Evolutionary conservation across 768 basidiomycete genomes (phyloP), one percentile per base, ranked within the genome.

Genomic region (Phanerochaete sordida): DNA sequence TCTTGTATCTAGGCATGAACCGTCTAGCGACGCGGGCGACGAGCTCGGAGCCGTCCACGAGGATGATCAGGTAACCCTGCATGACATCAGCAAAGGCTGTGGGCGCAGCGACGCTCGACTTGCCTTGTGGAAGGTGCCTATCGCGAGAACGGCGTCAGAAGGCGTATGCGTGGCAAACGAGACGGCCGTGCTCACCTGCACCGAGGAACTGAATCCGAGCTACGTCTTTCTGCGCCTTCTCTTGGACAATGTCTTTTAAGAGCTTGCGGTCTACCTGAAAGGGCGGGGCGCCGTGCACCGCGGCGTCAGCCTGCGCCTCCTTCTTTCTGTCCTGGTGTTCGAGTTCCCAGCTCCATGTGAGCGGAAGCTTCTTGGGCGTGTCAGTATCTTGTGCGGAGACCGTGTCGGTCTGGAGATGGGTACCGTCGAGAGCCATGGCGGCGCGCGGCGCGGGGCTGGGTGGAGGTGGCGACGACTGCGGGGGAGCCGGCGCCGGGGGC

Each of bases 91-190:
- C 28, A 30, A 45, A 33, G 23, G 23, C n/a, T n/a, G 37, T 54
- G 31, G 19, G 47, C 12, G 30, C 28, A 6, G 35, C 26, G 13
- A 43, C 21, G 37, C 12, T 51, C 33, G 45, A 60, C 72, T 74
- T 24, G 81, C 90, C 77, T 93, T 93, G 72, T 93, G 91, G 75
- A 93, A 93, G 1, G 91, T 93, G 26, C 91, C 91, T 90, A 56
- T 21, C 23, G 26, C 16, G 30, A 23, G 27, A 35, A 59, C 11
- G 19, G 13, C 19, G 39, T 43, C 39, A 12, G 8, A 43, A 16
- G 55, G 26, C 24, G 37, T 54, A 54, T 35, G 53, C 53, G 33
- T 26, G 24, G 9, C 53, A 33, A 33, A 33, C 8, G 30, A 15
- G 16, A 21, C 6, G 19, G 9, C 46, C 47, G 50, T 57, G 75